Evolutionary conservation across 2,329 filamentous ascomycete genomes (phyloP), one percentile per base, ranked within the genome.

Genomic region (Epichloe coenophiala): DNA sequence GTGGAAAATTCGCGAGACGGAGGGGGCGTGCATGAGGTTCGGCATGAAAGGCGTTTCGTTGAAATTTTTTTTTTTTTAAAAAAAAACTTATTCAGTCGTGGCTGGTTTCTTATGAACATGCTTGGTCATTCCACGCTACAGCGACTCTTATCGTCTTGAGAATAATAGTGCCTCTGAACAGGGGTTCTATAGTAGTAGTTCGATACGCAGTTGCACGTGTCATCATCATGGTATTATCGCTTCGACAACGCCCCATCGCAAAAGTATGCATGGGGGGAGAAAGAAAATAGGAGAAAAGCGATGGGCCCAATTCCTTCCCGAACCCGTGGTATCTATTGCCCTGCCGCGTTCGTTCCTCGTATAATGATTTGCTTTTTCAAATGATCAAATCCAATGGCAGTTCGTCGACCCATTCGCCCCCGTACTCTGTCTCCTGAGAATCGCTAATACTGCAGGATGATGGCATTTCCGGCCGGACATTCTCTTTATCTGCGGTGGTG

Each of bases 351-450:
- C 40, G 33, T 49, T 31, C n/a, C 40, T 17, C 31, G n/a, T 38
- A 36, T 44, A 21, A 43, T 43, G 8, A 27, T 42, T n/a, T 15
- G 39, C 4, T 15, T 45, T 45, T 39, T 58, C 48, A 60, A 38
- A 58, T 33, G n/a, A 50, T 31, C 37, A 67, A 46, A 27, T 68
- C 65, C 5, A 59, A 51, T 1, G 60, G 64, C n/a, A 65, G 53
- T 17, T 69, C 65, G 27, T 69, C 67, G 4, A 68, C 55, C 67
- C 67, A 69, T 11, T 59, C 64, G 3, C 67, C 67, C 5, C 66
- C 67, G 17, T 68, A 69, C 23, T 67, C 65, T 1, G 66, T 60
- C 56, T 69, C 67, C 50, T 68, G 67, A 9, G 66, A 69, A 11
- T 58, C 60, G 37, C 51, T 42, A 1, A 47, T 47, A 1, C 41